phyloP scores from a whole-genome alignment of 2,329 filamentous ascomycete species.

The Phoma sp. region DNA sequence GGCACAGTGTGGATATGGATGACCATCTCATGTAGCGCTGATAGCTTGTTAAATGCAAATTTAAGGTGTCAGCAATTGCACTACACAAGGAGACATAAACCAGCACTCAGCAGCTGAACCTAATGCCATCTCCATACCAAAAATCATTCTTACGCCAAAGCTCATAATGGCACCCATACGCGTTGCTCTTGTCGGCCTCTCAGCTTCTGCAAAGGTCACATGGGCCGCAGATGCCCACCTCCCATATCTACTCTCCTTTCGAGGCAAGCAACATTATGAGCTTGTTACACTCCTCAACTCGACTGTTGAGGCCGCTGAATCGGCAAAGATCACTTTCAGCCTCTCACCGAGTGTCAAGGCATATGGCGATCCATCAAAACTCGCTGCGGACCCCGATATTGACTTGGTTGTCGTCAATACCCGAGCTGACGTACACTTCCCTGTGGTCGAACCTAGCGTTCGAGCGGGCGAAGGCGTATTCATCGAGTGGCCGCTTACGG shows the following conservation, averaged over 20 bases:
- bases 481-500: conserved; percentile 60
- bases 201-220: conserved; percentile 57
- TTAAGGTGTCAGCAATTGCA: background rate
- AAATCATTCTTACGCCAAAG: no score
- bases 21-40: background rate
- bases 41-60: background rate
- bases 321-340: conserved; percentile 50
- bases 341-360: conserved; percentile 51
- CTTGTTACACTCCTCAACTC: conserved; percentile 59
- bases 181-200: conserved; percentile 66
- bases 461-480: conserved; percentile 62
- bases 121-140: no score
- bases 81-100: background rate
- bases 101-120: no score
- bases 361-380: conserved; percentile 52
- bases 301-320: conserved; percentile 49
- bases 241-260: conserved; percentile 62
- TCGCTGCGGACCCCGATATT: conserved; percentile 49
- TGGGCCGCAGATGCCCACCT: conserved; percentile 67
- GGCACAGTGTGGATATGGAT: no score
- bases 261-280: conserved; percentile 47
- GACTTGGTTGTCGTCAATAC: conserved; percentile 60
- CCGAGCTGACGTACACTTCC: conserved; percentile 62
- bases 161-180: conserved; percentile 61
- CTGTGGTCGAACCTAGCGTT: conserved; percentile 56